Evolutionary conservation across 345 rosid species (phyloP).

Genomic region (Rhodomyrtus tomentosa): DNA sequence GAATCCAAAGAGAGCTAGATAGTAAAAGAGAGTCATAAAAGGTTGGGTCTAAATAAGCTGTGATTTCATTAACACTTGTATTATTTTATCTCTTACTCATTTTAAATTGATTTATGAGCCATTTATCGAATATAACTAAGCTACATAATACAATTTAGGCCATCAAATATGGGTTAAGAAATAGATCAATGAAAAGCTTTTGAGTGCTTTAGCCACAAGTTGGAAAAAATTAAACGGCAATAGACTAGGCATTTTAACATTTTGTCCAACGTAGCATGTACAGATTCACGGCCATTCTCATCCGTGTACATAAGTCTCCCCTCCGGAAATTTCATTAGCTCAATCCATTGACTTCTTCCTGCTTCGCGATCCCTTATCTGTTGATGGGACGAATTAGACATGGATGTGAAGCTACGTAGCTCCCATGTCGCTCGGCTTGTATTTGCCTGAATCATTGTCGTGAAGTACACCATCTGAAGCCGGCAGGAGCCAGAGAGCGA

Average conservation of each 20-base stretch:
- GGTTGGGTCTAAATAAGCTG: too few relatives aligned
- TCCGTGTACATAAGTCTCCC: background rate
- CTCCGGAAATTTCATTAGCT: background rate
- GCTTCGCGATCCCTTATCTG: background rate
- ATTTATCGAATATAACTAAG: too few relatives aligned
- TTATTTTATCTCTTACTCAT: too few relatives aligned
- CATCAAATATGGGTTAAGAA: too few relatives aligned
- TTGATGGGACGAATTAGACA: background rate
- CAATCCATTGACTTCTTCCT: background rate
- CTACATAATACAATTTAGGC: too few relatives aligned
- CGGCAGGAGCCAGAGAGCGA: slow-evolving; percentile 28
- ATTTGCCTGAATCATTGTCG: slow-evolving; percentile 18
- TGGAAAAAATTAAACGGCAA: background rate
- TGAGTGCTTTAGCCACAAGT: background rate
- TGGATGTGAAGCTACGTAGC: background rate
- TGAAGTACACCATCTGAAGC: slow-evolving; percentile 34
- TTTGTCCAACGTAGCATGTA: background rate
- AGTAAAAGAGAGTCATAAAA: too few relatives aligned
- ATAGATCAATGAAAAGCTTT: too few relatives aligned
- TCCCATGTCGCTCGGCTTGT: background rate
- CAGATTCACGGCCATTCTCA: background rate
- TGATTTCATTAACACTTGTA: too few relatives aligned
- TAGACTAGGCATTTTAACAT: background rate
- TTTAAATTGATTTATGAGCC: too few relatives aligned
- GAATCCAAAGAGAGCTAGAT: too few relatives aligned